Evolutionary conservation across 2,329 filamentous ascomycete genomes (phyloP), one percentile per base, ranked within the genome.

Genomic region (Cadophora malorum): DNA sequence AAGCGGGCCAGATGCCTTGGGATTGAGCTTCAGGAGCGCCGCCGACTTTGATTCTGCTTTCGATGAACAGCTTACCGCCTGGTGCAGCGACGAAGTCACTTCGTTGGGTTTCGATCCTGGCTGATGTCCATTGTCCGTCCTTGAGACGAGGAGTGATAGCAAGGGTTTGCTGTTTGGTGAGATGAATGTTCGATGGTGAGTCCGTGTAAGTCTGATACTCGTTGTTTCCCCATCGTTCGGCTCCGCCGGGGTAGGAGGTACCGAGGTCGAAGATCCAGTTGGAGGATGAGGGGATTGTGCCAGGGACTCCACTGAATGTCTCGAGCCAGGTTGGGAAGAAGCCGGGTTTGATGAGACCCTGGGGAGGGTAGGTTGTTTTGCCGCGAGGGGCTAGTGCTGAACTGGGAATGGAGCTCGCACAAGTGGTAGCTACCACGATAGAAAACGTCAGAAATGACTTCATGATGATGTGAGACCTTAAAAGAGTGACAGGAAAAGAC

Each of bases 201-300:
- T 73, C 72, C 25, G 82, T 84, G 76, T 85, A 85, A 0, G 77
- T 79, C 73, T 85, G 77, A 21, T 81, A 76, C 73, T 85, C 83
- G 66, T 80, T 79, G 4, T 83, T 86, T 60, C 84, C 83, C 83
- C 83, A 85, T 69, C 81, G 77, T 8, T 75, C 64, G 0, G 82
- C 75, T 0, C 83, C 83, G n/a, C 80, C 80, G 1, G 81, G 78
- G 69, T 85, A 86, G 10, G 72, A 70, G 0, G 81, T 84, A 60
- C 84, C 83, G n/a, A 76, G 73, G 69, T 82, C 79, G 62, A 80
- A 69, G 35, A 78, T 76, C 83, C 83, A 85, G 72, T 81, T 83
- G 16, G 76, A 73, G 28, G 75, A 53, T 47, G 79, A 79, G 2
- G 81, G 80, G 4, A 79, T 76, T 9, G 76, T 71, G 33, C 76